Base-by-base conservation (phyloP, 116 monocot species). In the Iris pallida region DNA sequence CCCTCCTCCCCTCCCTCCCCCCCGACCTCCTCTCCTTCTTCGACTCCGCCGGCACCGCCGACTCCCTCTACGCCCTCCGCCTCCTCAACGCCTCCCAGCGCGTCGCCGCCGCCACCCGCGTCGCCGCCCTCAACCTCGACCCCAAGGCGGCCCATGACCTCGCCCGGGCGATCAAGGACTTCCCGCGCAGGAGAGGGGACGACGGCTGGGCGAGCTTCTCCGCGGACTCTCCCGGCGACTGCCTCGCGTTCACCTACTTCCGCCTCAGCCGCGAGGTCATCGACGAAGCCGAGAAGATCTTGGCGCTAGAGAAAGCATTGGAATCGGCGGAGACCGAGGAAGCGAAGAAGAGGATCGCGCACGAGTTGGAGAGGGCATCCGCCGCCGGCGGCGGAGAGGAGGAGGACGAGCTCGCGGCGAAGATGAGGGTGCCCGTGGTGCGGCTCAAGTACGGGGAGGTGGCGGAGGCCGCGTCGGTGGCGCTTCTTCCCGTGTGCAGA, bases 371-470 rank as follows among this genome's bases (percentile, higher is more conserved):
- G 64, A 73, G 45, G 70, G 80, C 45, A 6, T 47, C 43, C 5
- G 66, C 57, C 42, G 51, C 30, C 9, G 67, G 17, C 8, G 68
- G 12, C 8, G 57, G 18, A 16, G 83, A 63, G 47, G 81, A 45
- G 17, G 78, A 61, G 16, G 68, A 62, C 0, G 78, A 64, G 42
- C 42, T 7, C 53, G 47, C 19, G 17, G 64, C 7, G 2, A 70
- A n/a, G 43, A n/a, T 45, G 17, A 70, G 43, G 53, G 57, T 92
- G 60, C 80, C 80, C 30, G 92, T 96, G 41, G 87, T 96, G 66
- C 53, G 92, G 73, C 73, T 96, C 70, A 73, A 68, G 72, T 92
- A 92, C 53, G 96, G 92, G 45, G 96, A 96, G 75, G 71, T 96
- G 45, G 80, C 96, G 55, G 96, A 89, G 79, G 80, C 92, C 54